Evolutionary conservation across 345 rosid genomes (phyloP).

Genomic region (Arabidopsis suecica): DNA sequence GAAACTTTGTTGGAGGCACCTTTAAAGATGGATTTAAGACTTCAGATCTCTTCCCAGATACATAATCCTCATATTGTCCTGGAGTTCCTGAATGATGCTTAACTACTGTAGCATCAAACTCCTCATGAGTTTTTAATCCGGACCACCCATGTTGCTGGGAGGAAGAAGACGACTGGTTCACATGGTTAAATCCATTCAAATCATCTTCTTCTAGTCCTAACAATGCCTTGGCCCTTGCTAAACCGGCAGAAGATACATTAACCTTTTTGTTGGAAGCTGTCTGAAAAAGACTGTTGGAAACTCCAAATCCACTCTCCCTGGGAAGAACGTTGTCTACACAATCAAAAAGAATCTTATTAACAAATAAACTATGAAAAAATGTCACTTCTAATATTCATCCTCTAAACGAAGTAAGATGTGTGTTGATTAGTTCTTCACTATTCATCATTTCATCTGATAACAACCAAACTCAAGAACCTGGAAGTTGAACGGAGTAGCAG

Average conservation of each 20-base stretch:
- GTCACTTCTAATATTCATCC: background rate
- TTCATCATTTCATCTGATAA: background rate
- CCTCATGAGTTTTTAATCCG: constrained; percentile 34
- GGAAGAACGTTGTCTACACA: constrained; percentile 50
- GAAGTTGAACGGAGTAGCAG: background rate
- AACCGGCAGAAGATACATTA: constrained; percentile 66
- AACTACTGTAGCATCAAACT: constrained; percentile 37
- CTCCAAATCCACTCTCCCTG: constrained; percentile 37
- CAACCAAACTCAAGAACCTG: background rate
- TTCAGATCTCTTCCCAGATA: constrained; percentile 43
- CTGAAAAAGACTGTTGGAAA: constrained; percentile 62
- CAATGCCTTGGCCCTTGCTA: constrained; percentile 71
- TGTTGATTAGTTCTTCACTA: background rate
- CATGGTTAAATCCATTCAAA: constrained; percentile 48
- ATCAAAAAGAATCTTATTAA: constrained; percentile 22
- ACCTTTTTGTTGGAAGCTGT: constrained; percentile 82
- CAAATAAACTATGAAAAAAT: constrained; percentile 8
- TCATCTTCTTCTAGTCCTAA: constrained; percentile 63
- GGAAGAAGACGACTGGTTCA: constrained; percentile 38
- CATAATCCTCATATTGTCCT: constrained; percentile 42
- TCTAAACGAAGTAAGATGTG: constrained; percentile 19
- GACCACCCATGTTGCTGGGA: constrained; percentile 37
- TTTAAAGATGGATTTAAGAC: constrained; percentile 45
- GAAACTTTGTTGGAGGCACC: constrained; percentile 73
- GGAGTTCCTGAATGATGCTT: constrained; percentile 45